phyloP scores from a whole-genome alignment of 225 moss, liverwort and hornwort species.

The Polytrichum commune region DNA sequence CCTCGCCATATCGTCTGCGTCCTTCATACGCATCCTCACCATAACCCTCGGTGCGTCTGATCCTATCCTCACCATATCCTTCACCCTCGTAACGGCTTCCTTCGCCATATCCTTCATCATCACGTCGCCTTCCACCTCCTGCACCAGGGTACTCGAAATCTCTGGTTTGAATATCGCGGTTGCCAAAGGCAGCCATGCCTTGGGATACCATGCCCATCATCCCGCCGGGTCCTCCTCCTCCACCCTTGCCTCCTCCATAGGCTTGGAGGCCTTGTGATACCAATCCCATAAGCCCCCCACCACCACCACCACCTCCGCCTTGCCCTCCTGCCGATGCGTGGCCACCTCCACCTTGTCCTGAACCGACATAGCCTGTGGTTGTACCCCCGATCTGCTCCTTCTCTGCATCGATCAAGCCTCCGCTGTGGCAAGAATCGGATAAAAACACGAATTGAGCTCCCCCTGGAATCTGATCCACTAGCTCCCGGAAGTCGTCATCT shows the following conservation, averaged over 20 bases:
- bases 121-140: slow-evolving; percentile 10
- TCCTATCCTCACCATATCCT: slow-evolving; percentile 20
- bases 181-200: neutral
- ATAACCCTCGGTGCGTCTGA: slow-evolving; percentile 6
- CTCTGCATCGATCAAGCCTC: slow-evolving; percentile 68
- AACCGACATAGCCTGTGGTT: neutral
- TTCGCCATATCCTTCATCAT: slow-evolving; percentile 7
- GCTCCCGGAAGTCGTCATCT: slow-evolving; percentile 76
- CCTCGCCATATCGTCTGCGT: slow-evolving; percentile 3
- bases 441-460: slow-evolving; percentile 78
- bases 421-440: slow-evolving; percentile 91
- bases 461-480: slow-evolving; percentile 50
- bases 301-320: slow-evolving; percentile 6
- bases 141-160: slow-evolving; percentile 19
- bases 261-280: slow-evolving; percentile 14
- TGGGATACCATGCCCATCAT: slow-evolving; percentile 31
- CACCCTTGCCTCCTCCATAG: slow-evolving; percentile 1
- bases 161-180: slow-evolving; percentile 15
- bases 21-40: slow-evolving; percentile 7
- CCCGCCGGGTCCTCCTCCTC: slow-evolving; percentile 5
- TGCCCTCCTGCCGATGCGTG: slow-evolving; percentile 7
- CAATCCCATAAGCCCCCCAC: slow-evolving; percentile 34
- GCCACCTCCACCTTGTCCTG: neutral
- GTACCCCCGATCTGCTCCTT: slow-evolving; percentile 68
- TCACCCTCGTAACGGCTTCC: slow-evolving; percentile 7